A percentile compares a stretch with the other conserved stretches of the same genome.
These are phyloP conservation scores for Didymella exigua DNA, from an alignment of 2,329 filamentous ascomycete genomes.

Conservation along the genomic window DNA sequence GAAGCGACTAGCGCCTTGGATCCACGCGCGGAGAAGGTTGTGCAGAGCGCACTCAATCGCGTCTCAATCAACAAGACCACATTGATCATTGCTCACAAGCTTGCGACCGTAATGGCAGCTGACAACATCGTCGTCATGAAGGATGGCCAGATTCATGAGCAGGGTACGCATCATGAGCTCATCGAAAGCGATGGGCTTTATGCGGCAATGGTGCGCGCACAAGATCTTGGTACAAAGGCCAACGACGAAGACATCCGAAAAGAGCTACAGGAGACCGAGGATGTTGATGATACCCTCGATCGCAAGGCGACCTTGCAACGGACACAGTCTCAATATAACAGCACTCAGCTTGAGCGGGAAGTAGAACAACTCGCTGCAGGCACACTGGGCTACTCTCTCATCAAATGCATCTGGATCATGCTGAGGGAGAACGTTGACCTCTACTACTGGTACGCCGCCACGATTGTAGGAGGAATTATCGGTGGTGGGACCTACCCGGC, in stretches of 20 bases:
- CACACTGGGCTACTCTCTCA: conserved; percentile 15
- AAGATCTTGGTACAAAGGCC: conserved; percentile 35
- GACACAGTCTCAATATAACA: conserved; percentile 14
- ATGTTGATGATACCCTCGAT: conserved; percentile 1
- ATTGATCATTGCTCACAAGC: conserved; percentile 51
- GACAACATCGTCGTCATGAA: conserved; percentile 50
- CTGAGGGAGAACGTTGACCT: conserved; percentile 18
- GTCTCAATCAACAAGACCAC: conserved; percentile 42
- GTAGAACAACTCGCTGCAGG: conserved; percentile 18
- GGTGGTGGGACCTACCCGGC: conserved; percentile 12
- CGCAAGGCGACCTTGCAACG: conserved; percentile 12
- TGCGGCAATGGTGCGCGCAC: conserved; percentile 24
- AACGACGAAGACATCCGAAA: conserved; percentile 2
- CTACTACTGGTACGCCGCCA: conserved; percentile 10
- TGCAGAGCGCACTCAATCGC: conserved; percentile 3
- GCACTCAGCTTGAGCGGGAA: conserved; percentile 1
- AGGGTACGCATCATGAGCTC: conserved; percentile 35
- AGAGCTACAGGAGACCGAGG: conserved; percentile 3
- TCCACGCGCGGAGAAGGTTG: conserved; percentile 40
- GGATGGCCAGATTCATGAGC: conserved; percentile 48
- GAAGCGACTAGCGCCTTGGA: conserved; percentile 14
- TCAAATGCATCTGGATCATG: conserved; percentile 21
- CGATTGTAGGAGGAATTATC: conserved; percentile 6
- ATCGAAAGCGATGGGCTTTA: conserved; percentile 21
- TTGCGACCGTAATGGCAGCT: conserved; percentile 48